phyloP scores from a whole-genome alignment of 495 filamentous ascomycete genomes.

The Ascodesmis nigricans region DNA sequence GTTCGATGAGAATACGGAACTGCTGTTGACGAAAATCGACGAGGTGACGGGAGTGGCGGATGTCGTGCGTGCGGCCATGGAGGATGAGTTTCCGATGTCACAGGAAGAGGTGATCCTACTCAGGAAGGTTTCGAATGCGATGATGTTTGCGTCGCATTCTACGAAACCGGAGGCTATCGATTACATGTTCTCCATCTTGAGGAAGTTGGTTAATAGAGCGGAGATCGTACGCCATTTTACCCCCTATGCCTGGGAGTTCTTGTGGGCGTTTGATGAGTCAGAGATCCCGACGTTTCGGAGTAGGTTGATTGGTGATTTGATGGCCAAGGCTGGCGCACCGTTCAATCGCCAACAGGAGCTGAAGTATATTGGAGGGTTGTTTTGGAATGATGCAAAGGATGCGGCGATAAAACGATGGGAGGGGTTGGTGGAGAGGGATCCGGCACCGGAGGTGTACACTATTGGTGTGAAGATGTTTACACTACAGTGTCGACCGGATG shows the following conservation, averaged over 20 bases:
- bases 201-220: too few relatives aligned
- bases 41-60: too few relatives aligned
- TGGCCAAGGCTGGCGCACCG: constrained; percentile 9
- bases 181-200: too few relatives aligned
- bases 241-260: constrained; percentile 14
- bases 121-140: too few relatives aligned
- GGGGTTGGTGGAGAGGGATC: not conserved
- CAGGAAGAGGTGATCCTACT: too few relatives aligned
- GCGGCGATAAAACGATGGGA: constrained; percentile 12
- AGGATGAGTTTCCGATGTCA: too few relatives aligned
- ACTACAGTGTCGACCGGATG: constrained; percentile 9
- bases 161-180: too few relatives aligned
- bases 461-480: constrained; percentile 14
- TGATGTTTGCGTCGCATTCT: too few relatives aligned
- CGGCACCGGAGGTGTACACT: constrained; percentile 11
- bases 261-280: constrained; percentile 15
- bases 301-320: constrained; percentile 14
- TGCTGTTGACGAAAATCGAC: constrained; percentile 11
- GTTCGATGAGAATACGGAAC: constrained; percentile 14
- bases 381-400: constrained; percentile 11
- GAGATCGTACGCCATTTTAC: too few relatives aligned
- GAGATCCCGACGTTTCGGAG: constrained; percentile 13
- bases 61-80: too few relatives aligned
- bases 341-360: constrained; percentile 16
- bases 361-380: constrained; percentile 17